Base-by-base conservation (phyloP, 345 rosid genomes). In the Gossypium rotundifolium region DNA sequence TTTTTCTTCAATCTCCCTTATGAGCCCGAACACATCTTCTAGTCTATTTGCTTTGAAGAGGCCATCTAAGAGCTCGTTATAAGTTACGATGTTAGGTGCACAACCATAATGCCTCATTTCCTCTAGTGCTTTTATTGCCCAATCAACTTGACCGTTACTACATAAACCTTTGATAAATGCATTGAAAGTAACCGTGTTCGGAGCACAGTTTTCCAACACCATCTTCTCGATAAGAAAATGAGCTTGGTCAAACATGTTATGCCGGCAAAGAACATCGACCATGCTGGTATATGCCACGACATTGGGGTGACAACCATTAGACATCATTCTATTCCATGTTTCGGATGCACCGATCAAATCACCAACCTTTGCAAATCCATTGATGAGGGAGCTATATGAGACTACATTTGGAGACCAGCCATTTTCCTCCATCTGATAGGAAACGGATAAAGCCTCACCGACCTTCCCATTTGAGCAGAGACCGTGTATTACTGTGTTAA, bases 241-340 rank as follows among this genome's bases (percentile, higher is more conserved):
- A 78, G 91, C 97, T 81, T 87, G 85, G 80, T 79, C 76, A 65
- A 90, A 90, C 90, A 90, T 78, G 44, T 69, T 81, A 74, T 84
- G 88, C 73, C 79, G 77, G 74, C 97, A 94, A 72, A 92, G 91
- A 55, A 82, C 87, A 75, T 87, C 83, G 60, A 94, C 88, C 97
- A 94, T 92, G 83, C 89, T 84, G 25, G 97, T 92, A 77, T 92
- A 92, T n/a, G 84, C 88, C 49, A 91, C 91, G 73, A 85, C 88
- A 71, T 92, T 92, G 42, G 96, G 97, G 76, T 16, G 75, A 79
- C 91, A 89, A 70, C 97, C 88, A 70, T 60, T 73, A 9, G 79
- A 70, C 67, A 90, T 83, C 98, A 94, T 94, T 87, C 74, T 86
- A 76, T 94, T 92, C 98, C 98, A 94, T 57, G 73, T 81, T 76